Percentiles rank a stretch among this genome's conserved stretches.
Conservation (phyloP, 768 basidiomycete species). For the Termitomyces heimii region DNA sequence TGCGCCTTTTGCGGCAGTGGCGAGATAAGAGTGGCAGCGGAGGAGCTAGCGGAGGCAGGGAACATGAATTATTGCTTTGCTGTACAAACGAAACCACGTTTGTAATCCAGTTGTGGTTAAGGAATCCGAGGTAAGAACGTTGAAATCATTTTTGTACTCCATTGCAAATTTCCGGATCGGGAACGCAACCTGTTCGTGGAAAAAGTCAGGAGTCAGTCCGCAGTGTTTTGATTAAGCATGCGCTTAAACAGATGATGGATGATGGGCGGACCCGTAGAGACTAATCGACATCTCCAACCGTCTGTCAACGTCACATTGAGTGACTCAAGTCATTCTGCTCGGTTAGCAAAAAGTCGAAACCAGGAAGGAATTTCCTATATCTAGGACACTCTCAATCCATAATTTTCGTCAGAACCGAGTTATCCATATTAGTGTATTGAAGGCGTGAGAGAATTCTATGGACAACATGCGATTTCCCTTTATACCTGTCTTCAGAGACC, state of each 20-base stretch:
- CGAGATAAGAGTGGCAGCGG: constrained; percentile 2
- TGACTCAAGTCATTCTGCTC: neutral
- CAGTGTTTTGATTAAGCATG: neutral
- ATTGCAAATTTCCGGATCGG: neutral
- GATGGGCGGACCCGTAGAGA: neutral
- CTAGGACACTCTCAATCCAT: neutral
- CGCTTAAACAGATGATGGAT: too few species aligned
- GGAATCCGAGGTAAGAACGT: neutral
- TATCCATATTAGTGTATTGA: constrained; percentile 11
- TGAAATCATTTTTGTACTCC: neutral
- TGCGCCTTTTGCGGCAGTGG: neutral
- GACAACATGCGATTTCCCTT: constrained; percentile 10
- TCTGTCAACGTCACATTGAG: neutral
- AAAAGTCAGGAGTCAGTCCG: neutral
- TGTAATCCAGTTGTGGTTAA: neutral
- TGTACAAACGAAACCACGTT: neutral
- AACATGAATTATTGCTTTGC: neutral
- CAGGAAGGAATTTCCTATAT: neutral
- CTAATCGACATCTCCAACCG: neutral
- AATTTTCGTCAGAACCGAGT: constrained; percentile 5
- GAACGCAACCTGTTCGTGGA: neutral
- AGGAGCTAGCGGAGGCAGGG: constrained; percentile 5
- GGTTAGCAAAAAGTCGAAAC: neutral
- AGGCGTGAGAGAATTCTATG: constrained; percentile 14
- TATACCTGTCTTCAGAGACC: constrained; percentile 48